phyloP scores from a whole-genome alignment of 768 basidiomycete species.

The Strobilomyces echinocephalus region DNA sequence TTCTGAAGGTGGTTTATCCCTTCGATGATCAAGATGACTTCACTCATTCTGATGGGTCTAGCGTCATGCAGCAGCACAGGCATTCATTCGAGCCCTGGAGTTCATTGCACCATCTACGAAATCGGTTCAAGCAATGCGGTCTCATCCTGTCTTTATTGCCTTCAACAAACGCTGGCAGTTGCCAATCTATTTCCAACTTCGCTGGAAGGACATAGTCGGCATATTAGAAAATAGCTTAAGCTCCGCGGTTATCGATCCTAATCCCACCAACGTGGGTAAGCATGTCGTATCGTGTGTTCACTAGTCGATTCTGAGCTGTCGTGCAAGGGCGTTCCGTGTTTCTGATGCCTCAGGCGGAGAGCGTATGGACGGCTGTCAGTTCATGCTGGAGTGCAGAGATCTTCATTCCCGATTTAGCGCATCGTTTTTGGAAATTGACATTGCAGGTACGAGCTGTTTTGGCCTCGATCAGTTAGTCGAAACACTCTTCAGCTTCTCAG shows the following conservation, averaged over 20 bases:
- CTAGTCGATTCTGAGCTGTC: not conserved
- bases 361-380: conserved; percentile 66
- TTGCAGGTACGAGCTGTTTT: conserved; percentile 59
- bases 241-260: conserved; percentile 38
- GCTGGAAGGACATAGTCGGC: conserved; percentile 91
- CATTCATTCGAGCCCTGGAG: conserved; percentile 80
- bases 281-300: not conserved
- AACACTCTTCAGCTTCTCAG: conserved; percentile 58
- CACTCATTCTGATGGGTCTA: conserved; percentile 28
- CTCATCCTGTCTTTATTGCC: conserved; percentile 60
- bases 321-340: conserved; percentile 36
- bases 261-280: conserved; percentile 37
- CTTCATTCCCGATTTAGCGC: conserved; percentile 74
- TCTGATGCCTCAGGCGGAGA: conserved; percentile 58
- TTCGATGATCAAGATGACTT: not conserved
- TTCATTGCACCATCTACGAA: conserved; percentile 71
- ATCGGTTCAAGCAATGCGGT: conserved; percentile 67
- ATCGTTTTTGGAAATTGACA: conserved; percentile 88
- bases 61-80: conserved; percentile 82
- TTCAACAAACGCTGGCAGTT: conserved; percentile 93
- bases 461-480: not conserved
- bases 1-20: conserved; percentile 62
- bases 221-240: conserved; percentile 67
- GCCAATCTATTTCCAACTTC: conserved; percentile 92
- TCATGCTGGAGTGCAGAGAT: conserved; percentile 86